Conservation (phyloP, 2,329 filamentous ascomycete species). For the Trichoderma hamatum region DNA sequence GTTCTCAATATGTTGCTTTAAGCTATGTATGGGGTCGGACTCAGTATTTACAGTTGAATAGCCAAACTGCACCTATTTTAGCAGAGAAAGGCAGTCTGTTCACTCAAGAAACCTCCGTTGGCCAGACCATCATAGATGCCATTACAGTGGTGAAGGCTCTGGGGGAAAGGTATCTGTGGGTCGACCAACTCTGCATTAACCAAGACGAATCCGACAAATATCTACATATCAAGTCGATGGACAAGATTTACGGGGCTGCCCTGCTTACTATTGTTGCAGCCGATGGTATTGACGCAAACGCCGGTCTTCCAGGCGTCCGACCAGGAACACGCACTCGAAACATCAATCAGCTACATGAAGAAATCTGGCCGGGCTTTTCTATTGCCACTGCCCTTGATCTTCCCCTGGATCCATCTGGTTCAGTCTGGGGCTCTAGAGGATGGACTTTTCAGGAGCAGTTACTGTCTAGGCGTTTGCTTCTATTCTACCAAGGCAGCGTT, state of each 20-base stretch:
- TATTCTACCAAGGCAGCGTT: not conserved
- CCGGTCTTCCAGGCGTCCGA: not conserved
- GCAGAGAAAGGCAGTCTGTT: not conserved
- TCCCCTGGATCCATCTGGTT: not conserved
- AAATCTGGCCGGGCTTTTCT: not conserved
- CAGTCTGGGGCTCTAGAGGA: not conserved
- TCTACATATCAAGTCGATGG: not conserved
- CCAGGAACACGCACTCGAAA: not conserved
- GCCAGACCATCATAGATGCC: not conserved
- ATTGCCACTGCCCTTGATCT: not conserved
- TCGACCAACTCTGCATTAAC: not conserved
- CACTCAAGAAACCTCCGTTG: not conserved
- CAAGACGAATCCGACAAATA: not conserved
- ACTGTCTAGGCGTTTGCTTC: not conserved
- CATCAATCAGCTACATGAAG: not conserved
- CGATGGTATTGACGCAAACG: not conserved
- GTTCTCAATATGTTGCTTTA: not conserved
- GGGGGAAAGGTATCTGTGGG: not conserved
- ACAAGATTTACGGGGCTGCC: not conserved
- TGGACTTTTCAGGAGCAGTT: constrained; percentile 6
- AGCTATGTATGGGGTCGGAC: not conserved
- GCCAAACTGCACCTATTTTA: not conserved
- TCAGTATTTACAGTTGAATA: not conserved
- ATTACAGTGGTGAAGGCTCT: not conserved
- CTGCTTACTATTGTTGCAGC: not conserved